Conservation (phyloP, 306 rosid genomes). For the Styphnolobium japonicum region DNA sequence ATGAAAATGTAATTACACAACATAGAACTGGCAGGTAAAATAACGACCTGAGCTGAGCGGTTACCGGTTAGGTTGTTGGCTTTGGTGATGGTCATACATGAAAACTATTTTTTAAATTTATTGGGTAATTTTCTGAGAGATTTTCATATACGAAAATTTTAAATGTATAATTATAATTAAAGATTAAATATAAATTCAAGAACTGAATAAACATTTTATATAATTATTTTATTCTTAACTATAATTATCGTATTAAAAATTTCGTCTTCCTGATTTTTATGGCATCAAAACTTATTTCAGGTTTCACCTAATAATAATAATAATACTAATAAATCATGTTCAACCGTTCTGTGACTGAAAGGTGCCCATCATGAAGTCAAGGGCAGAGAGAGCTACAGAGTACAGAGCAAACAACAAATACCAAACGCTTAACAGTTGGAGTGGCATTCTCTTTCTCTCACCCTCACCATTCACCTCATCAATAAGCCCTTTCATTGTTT, state of each 20-base stretch:
- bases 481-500: background rate
- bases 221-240: too few relatives aligned
- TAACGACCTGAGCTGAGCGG: background rate
- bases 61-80: background rate
- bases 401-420: background rate
- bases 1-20: background rate
- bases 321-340: too few relatives aligned
- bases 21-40: background rate
- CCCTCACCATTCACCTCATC: background rate
- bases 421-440: too few relatives aligned
- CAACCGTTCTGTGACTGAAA: background rate
- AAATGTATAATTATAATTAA: background rate
- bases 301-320: background rate
- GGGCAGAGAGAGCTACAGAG: background rate
- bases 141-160: too few relatives aligned
- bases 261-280: background rate
- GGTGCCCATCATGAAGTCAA: background rate
- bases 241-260: too few relatives aligned
- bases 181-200: too few relatives aligned
- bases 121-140: too few relatives aligned
- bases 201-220: too few relatives aligned
- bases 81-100: background rate
- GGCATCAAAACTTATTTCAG: too few relatives aligned
- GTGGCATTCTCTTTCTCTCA: background rate
- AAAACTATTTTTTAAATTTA: too few relatives aligned